phyloP scores from a whole-genome alignment of 2,329 filamentous ascomycete genomes.

The Botryotinia calthae region DNA sequence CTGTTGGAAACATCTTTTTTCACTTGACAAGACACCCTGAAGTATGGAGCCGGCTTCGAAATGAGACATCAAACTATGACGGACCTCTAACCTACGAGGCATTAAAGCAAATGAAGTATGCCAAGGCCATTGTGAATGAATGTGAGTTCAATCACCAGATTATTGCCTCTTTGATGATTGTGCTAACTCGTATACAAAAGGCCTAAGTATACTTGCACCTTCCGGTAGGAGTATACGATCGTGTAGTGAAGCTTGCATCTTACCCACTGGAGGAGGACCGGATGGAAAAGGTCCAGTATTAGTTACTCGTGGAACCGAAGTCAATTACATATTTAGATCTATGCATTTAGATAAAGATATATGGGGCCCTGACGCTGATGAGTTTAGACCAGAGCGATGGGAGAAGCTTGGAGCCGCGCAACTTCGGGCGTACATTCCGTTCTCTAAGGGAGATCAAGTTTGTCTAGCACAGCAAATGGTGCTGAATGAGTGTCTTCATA shows the following conservation, averaged over 20 bases:
- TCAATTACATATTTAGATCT: constrained; percentile 28
- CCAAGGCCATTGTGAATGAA: constrained; percentile 56
- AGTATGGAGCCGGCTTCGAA: neutral
- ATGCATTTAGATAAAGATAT: constrained; percentile 41
- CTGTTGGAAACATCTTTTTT: neutral
- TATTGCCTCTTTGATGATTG: neutral
- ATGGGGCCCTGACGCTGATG: constrained; percentile 40
- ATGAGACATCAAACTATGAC: neutral
- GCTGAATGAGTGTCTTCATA: neutral
- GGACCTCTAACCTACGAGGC: constrained; percentile 30
- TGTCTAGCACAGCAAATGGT: constrained; percentile 14
- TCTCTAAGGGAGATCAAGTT: neutral
- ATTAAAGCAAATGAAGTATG: constrained; percentile 51
- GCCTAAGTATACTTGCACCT: neutral
- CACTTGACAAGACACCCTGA: neutral
- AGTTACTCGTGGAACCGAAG: constrained; percentile 27
- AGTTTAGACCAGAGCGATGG: constrained; percentile 44
- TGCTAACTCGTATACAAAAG: neutral
- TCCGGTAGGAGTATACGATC: constrained; percentile 3
- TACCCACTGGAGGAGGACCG: constrained; percentile 30
- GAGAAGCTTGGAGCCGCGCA: constrained; percentile 27
- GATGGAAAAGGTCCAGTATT: constrained; percentile 31
- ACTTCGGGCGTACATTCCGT: neutral
- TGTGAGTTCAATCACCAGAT: constrained; percentile 41
- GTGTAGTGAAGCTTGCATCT: neutral